Base-by-base conservation (phyloP, 257 asterid species). In the Jacaranda copaia region DNA sequence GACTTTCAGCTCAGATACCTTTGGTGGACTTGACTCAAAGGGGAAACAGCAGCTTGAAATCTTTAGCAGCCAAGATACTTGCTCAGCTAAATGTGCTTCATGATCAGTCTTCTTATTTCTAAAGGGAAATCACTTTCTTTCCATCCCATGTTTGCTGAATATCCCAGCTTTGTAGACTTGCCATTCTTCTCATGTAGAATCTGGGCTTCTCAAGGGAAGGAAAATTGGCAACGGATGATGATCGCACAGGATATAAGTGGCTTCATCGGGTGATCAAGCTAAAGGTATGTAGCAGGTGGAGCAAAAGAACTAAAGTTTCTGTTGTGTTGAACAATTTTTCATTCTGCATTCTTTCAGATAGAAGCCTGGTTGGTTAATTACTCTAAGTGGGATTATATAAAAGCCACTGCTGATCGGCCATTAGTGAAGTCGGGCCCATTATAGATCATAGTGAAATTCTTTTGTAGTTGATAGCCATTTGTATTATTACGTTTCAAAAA, bases 1-100 rank as follows among this genome's bases (percentile, higher is more conserved):
- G 90, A 18, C 16, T 1, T 9, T 75, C 73, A 6, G 89, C 85
- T 70, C 90, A 88, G 38, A 72, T 63, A 86, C 78, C 82, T 40
- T 79, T 90, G 81, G 88, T 90, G 69, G 96, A 88, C 48, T 86
- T 90, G 88, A 85, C 96, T 36, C 93, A 85, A 66, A 77, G 86
- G n/a, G 89, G 88, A 57, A 82, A 73, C 78, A 83, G 58, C 73
- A 74, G 79, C 51, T 45, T 85, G 58, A 90, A 65, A 72, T 82
- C 96, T 67, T 81, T 81, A 73, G 93, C 93, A 19, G 96, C 93
- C 11, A 81, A n/a, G 72, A 75, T 90, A 56, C 90, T 90, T 72
- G 96, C 89, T 84, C 93, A 79, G 59, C 64, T 90, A 60, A 81
- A 82, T 79, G 87, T 86, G 68, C 89, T 89, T 43, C 91, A 86